Percentiles rank a stretch among this genome's conserved stretches.
Evolutionary conservation across 2,329 filamentous ascomycete genomes (phyloP).

Genomic region (Penicillium sp.): DNA sequence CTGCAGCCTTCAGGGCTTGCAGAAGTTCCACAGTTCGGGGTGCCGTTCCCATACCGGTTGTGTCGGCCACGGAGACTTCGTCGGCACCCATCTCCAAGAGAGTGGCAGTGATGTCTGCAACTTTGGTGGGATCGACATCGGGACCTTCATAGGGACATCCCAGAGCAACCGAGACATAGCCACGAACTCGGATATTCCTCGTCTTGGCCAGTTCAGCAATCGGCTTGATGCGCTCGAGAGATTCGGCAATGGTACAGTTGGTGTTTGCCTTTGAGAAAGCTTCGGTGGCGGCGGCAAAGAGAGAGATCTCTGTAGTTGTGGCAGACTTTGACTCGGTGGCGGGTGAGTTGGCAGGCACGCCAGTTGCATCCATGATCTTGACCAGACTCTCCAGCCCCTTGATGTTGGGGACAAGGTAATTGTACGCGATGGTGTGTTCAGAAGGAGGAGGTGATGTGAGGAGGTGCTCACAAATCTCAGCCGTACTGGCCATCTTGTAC

Average conservation of each 20-base stretch:
- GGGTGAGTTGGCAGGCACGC: constrained; percentile 31
- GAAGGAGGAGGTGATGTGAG: constrained; percentile 52
- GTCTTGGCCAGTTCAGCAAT: constrained; percentile 57
- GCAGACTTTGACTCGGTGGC: constrained; percentile 27
- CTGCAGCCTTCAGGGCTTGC: constrained; percentile 57
- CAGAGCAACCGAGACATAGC: constrained; percentile 64
- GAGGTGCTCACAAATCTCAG: constrained; percentile 58
- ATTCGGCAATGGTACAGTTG: constrained; percentile 64
- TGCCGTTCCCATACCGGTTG: constrained; percentile 66
- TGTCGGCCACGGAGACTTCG: constrained; percentile 65
- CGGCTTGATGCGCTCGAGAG: constrained; percentile 57
- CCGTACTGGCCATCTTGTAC: constrained; percentile 62
- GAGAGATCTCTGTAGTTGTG: constrained; percentile 55
- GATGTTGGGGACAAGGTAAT: constrained; percentile 64
- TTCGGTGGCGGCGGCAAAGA: constrained; percentile 65
- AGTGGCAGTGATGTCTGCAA: constrained; percentile 60
- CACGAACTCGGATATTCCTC: constrained; percentile 57
- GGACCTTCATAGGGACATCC: constrained; percentile 67
- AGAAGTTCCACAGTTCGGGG: constrained; percentile 59
- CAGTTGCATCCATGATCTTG: constrained; percentile 49
- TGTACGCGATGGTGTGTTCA: constrained; percentile 57
- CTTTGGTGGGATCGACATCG: constrained; percentile 57
- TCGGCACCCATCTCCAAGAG: constrained; percentile 65
- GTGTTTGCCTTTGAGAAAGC: constrained; percentile 64
- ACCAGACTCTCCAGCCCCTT: constrained; percentile 61